Percentiles rank a stretch among this genome's conserved stretches.
Evolutionary conservation across 1,284 basidiomycete genomes (phyloP).

Genomic region (Moesziomyces parantarcticus): DNA sequence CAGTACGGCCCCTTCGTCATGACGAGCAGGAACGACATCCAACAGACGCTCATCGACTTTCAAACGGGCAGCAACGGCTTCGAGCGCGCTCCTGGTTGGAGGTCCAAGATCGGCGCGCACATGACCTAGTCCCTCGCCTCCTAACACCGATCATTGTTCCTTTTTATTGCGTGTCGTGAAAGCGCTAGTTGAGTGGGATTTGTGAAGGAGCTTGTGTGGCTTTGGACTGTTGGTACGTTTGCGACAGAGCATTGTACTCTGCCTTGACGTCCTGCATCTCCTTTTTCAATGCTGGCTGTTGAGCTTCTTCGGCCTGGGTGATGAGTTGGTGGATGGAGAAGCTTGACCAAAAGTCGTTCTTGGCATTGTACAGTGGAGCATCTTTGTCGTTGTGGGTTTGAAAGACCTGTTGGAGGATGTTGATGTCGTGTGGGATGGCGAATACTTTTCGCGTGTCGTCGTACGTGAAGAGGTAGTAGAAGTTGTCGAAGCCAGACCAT

Average conservation of each 20-base stretch:
- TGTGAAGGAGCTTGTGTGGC: not conserved
- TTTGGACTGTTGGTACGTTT: constrained; percentile 16
- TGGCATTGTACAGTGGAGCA: constrained; percentile 11
- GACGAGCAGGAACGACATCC: constrained; percentile 81
- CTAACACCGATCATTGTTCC: no score
- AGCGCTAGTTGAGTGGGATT: constrained; percentile 16
- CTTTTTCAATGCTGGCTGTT: not conserved
- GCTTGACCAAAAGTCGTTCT: constrained; percentile 12
- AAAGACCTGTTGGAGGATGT: constrained; percentile 23
- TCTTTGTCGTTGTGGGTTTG: not conserved
- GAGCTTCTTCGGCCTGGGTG: not conserved
- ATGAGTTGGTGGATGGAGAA: constrained; percentile 12
- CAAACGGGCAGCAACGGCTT: constrained; percentile 84
- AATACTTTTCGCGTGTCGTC: constrained; percentile 13
- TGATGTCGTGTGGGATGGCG: constrained; percentile 26
- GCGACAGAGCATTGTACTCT: constrained; percentile 3
- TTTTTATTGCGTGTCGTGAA: no score
- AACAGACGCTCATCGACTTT: constrained; percentile 85
- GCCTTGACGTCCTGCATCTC: constrained; percentile 2
- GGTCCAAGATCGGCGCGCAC: constrained; percentile 74
- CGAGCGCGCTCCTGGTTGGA: constrained; percentile 79
- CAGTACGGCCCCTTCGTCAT: constrained; percentile 85
- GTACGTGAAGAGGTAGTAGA: constrained; percentile 33
- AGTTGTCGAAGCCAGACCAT: constrained; percentile 31
- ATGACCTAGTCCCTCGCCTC: constrained; percentile 7